A percentile compares a stretch with the other conserved stretches of the same genome.
Evolutionary conservation across 805 yeast species (phyloP).

Genomic region (Kockiozyma suomiensis): DNA sequence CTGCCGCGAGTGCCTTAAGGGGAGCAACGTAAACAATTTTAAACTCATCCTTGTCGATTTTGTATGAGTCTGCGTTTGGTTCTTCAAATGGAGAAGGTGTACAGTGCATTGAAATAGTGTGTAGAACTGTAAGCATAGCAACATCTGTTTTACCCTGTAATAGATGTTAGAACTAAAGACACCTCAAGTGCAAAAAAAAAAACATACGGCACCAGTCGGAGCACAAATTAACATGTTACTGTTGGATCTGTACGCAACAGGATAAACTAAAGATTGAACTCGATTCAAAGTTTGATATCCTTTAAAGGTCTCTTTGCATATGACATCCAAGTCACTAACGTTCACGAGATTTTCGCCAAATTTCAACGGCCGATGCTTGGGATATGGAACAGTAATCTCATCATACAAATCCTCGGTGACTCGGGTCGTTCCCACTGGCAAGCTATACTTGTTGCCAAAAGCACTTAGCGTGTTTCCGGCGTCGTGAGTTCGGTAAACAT

Average conservation of each 20-base stretch:
- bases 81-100: conserved; percentile 50
- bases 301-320: conserved; percentile 83
- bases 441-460: conserved; percentile 74
- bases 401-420: conserved; percentile 54
- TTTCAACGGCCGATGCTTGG: conserved; percentile 52
- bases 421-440: conserved; percentile 78
- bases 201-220: conserved; percentile 79
- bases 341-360: conserved; percentile 53
- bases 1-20: conserved; percentile 91
- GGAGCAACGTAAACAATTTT: conserved; percentile 94
- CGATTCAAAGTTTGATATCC: conserved; percentile 77
- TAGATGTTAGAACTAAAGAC: too few species aligned
- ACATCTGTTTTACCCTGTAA: conserved; percentile 84
- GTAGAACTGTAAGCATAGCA: conserved; percentile 77
- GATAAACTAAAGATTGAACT: conserved; percentile 88
- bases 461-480: conserved; percentile 71
- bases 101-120: conserved; percentile 69
- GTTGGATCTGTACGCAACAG: conserved; percentile 88
- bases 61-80: conserved; percentile 51
- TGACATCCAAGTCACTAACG: conserved; percentile 65
- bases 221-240: conserved; percentile 97
- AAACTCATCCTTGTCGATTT: conserved; percentile 79
- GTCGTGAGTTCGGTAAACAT: conserved; percentile 75
- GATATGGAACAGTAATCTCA: conserved; percentile 80
- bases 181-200: too few species aligned